Evolutionary conservation across 768 basidiomycete species (phyloP).

Genomic region (Leccinum ochraceum): DNA sequence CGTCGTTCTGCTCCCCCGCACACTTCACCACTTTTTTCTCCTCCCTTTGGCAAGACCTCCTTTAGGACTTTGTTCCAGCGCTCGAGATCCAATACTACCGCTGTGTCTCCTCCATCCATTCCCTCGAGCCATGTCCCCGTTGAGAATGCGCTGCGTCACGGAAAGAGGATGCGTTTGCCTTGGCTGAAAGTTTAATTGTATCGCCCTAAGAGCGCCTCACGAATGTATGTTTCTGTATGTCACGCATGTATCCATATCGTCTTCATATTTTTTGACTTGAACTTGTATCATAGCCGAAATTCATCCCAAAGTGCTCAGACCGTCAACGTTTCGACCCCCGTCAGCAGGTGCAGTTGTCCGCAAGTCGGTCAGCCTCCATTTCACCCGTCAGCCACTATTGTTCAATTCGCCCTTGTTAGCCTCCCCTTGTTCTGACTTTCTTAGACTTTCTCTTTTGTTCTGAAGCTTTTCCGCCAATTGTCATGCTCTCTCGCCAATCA

Average conservation of each 20-base stretch:
- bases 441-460: conserved; percentile 1
- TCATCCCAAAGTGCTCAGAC: neutral
- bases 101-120: conserved; percentile 13
- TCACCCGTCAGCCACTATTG: conserved; percentile 23
- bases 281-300: conserved; percentile 11
- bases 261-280: conserved; percentile 11
- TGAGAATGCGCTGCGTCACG: conserved; percentile 25
- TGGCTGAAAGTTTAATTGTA: conserved; percentile 34
- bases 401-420: conserved; percentile 4
- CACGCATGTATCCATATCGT: conserved; percentile 20
- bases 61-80: conserved; percentile 32
- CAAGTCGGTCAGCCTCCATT: conserved; percentile 23
- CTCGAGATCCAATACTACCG: conserved; percentile 27
- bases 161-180: conserved; percentile 31
- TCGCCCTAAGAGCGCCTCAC: conserved; percentile 3
- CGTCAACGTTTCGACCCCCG: neutral
- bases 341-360: neutral
- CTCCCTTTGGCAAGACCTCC: conserved; percentile 19
- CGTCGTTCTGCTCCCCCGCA: conserved; percentile 23
- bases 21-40: conserved; percentile 14
- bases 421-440: conserved; percentile 7
- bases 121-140: conserved; percentile 22
- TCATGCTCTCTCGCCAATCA: conserved; percentile 21
- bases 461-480: conserved; percentile 6
- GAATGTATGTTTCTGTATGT: conserved; percentile 22